Evolutionary conservation across 1,284 basidiomycete genomes (phyloP), one percentile per base, ranked within the genome.

Genomic region (Stygiomarasmius scandens): DNA sequence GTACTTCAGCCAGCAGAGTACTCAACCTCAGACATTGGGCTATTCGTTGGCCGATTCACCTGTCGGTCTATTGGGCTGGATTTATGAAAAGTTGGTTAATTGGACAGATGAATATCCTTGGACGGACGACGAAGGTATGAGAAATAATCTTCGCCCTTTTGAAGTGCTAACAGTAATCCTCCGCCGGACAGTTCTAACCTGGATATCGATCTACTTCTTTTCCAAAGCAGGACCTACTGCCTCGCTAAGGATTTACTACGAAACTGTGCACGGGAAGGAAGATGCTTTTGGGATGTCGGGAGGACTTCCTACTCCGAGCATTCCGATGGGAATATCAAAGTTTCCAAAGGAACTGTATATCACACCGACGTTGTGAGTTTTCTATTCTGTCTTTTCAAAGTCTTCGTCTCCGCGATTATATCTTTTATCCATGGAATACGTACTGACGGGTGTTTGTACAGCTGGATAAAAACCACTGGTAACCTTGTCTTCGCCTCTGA

Each of bases 21-120:
- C 81, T 0, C 76, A 78, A 55, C 83, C 83, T 0, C 81, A 85
- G 64, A 85, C 83, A 0, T 65, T 86, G 6, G 81, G 80, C 0
- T 84, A 82, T 63, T 69, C 70, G 9, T 68, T 84, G 12, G 69
- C 74, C 1, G 83, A 85, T 63, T 83, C 82, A 6, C 84, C 84
- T 1, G 72, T 77, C 3, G 83, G 81, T 1, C 66, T 85, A 36
- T 71, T 85, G 2, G 79, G 79, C 2, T 85, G 83, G 80, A 79
- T 85, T 45, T 82, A 82, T 49, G 82, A 85, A 62, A 84, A 85
- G 64, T 61, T 83, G 14, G 68, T 75, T n/a, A 60, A 69, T 10
- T 83, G 81, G 79, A 72, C 77, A 0, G 79, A 82, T 32, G 61
- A 63, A 0, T 84, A 83, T 59, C 68, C 69, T 1, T 84, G 82